Evolutionary conservation across 148 eudicot species (phyloP), one percentile per base, ranked within the genome.

Genomic region (Diospyros kaki): DNA sequence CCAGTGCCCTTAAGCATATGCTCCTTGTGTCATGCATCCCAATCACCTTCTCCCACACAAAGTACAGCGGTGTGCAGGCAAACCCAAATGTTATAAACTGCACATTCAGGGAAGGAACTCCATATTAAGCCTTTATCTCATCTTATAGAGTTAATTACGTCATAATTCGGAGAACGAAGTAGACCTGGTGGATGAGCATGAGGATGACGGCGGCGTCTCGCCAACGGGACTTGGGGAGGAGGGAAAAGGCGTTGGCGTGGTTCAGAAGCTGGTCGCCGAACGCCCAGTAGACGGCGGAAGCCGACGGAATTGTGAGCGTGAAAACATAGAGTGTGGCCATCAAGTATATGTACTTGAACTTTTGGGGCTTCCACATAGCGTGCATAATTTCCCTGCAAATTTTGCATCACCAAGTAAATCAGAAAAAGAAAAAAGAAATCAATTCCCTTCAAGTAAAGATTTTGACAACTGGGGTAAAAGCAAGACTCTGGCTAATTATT

Each of bases 21-120:
- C 97, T 92, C 75, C 64, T 90, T 59, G 97, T 90, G 74, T 88
- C 91, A 28, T 92, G 97, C 94, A 92, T 90, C 53, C 97, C 97
- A 39, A 92, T 92, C 72, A 82, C 87, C 77, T 90, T 85, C 85
- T 85, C 87, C 87, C 87, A 85, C 58, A 85, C 87, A 28, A 85
- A 92, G 89, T 92, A 92, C 38, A 92, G 64, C 44, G 97, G 97
- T 13, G 94, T 92, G 17, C 97, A 88, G 2, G 97, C 97, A 45
- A 92, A 92, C 39, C 97, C 97, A 58, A 92, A 92, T 68, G 97
- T 92, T 45, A 92, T 92, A 54, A 92, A 92, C 97, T 84, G 76
- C 73, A 18, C 4, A 15, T 3, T 46, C 12, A 0, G 64, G n/a
- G 4, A 2, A 44, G 50, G 39, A 62, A 58, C 4, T 2, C 8